Percentiles rank a stretch among this genome's conserved stretches.
Conservation (phyloP, 139 green algal species). For the Coccomyxa sp. region DNA sequence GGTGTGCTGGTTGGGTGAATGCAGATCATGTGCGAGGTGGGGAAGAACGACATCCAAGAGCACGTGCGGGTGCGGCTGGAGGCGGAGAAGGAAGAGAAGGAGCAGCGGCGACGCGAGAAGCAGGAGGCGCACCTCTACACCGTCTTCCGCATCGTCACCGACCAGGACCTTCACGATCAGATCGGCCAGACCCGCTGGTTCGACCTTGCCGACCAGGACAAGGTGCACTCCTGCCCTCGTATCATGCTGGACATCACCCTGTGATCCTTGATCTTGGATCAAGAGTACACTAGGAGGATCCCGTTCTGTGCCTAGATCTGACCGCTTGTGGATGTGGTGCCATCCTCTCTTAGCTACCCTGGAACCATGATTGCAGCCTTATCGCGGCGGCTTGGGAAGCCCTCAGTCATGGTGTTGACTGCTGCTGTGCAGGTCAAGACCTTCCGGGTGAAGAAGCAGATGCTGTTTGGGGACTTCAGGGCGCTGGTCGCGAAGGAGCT, state of each 20-base stretch:
- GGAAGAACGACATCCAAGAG: slow-evolving; percentile 72
- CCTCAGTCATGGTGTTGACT: no score
- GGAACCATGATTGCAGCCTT: no score
- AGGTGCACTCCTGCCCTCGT: slow-evolving; percentile 28
- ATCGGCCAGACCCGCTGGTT: slow-evolving; percentile 71
- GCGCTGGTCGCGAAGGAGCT: slow-evolving; percentile 54
- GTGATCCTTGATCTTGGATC: no score
- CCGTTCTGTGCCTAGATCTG: no score
- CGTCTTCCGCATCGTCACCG: slow-evolving; percentile 46
- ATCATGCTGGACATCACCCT: background rate
- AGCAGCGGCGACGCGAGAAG: slow-evolving; percentile 60
- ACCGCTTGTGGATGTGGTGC: no score
- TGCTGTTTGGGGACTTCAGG: slow-evolving; percentile 74
- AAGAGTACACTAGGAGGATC: no score
- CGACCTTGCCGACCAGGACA: slow-evolving; percentile 88
- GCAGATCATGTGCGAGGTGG: slow-evolving; percentile 72
- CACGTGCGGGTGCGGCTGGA: slow-evolving; percentile 69
- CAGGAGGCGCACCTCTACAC: slow-evolving; percentile 92
- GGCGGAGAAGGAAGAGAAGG: slow-evolving; percentile 70
- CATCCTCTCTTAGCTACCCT: no score
- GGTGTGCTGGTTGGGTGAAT: no score
- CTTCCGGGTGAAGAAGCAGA: slow-evolving; percentile 76
- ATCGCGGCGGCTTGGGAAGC: no score
- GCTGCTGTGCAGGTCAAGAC: slow-evolving; percentile 30
- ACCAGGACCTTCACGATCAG: slow-evolving; percentile 64